phyloP scores from a whole-genome alignment of 1,139 yeast genomes.

The Yamadazyma buinensis region DNA sequence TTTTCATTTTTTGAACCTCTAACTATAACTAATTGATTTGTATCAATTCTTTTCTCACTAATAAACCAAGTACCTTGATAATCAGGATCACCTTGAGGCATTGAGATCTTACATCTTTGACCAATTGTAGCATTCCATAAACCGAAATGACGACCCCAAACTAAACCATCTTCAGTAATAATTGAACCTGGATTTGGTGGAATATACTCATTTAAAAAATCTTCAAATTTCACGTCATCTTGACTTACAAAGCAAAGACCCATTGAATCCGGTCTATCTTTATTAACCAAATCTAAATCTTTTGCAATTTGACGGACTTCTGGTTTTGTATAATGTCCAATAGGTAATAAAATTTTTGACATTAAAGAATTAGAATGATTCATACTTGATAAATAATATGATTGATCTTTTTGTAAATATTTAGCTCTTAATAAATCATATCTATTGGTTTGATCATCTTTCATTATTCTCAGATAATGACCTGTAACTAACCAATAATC shows the following conservation, averaged over 20 bases:
- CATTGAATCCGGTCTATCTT: constrained; percentile 84
- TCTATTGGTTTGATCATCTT: constrained; percentile 20
- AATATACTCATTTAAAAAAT: constrained; percentile 73
- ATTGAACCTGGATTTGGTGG: constrained; percentile 73
- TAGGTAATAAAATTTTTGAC: constrained; percentile 62
- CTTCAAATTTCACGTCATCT: constrained; percentile 64
- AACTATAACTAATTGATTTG: constrained; percentile 77
- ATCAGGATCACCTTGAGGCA: constrained; percentile 54
- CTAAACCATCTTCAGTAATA: constrained; percentile 64
- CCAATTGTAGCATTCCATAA: constrained; percentile 95
- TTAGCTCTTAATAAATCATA: constrained; percentile 56
- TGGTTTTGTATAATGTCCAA: constrained; percentile 74
- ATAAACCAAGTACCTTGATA: constrained; percentile 86
- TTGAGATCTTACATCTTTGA: constrained; percentile 57
- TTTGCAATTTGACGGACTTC: constrained; percentile 67
- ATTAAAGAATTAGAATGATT: constrained; percentile 35
- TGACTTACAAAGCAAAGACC: constrained; percentile 92
- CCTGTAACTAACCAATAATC: constrained; percentile 92
- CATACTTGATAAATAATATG: constrained; percentile 79
- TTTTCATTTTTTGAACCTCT: constrained; percentile 63
- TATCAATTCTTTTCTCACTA: constrained; percentile 57
- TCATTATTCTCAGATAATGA: constrained; percentile 72
- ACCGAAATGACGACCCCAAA: constrained; percentile 83
- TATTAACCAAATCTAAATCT: constrained; percentile 53
- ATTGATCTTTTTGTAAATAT: constrained; percentile 75